phyloP scores from a whole-genome alignment of 2,329 filamentous ascomycete genomes.

The Monilinia fructicola region DNA sequence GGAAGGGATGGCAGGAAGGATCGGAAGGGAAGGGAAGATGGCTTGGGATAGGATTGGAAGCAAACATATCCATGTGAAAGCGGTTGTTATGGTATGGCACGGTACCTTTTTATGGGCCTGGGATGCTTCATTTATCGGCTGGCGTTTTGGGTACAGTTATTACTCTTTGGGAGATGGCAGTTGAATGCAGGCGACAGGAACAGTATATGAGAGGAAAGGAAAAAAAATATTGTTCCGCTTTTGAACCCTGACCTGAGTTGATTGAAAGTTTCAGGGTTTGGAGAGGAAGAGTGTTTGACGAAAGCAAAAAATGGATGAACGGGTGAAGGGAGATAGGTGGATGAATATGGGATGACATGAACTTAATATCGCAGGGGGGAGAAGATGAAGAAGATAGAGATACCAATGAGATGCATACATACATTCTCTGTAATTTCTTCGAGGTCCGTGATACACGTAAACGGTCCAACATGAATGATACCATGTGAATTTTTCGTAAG shows the following conservation, averaged over 20 bases:
- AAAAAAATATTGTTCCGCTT: background rate
- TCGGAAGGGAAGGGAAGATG: slow-evolving; percentile 1
- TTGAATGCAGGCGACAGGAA: background rate
- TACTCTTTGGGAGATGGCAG: background rate
- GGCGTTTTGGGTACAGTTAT: slow-evolving; percentile 15
- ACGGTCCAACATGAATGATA: background rate
- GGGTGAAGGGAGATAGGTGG: background rate
- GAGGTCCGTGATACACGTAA: background rate
- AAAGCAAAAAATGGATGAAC: background rate
- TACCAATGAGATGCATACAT: slow-evolving; percentile 4
- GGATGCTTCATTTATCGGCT: slow-evolving; percentile 1
- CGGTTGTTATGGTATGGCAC: slow-evolving; percentile 11
- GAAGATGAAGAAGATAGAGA: background rate
- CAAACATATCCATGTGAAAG: slow-evolving; percentile 12
- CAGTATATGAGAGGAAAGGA: background rate
- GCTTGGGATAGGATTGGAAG: background rate
- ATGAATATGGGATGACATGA: background rate
- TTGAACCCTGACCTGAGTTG: background rate
- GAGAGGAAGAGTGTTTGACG: background rate
- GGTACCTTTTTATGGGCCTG: background rate
- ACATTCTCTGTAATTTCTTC: background rate
- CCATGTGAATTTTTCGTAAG: no score
- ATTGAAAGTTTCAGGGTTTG: background rate
- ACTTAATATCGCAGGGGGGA: slow-evolving; percentile 5
- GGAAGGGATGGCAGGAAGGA: background rate